Percentiles rank a stretch among this genome's conserved stretches.
Evolutionary conservation across 768 basidiomycete species (phyloP).

Genomic region (Bullera alba): DNA sequence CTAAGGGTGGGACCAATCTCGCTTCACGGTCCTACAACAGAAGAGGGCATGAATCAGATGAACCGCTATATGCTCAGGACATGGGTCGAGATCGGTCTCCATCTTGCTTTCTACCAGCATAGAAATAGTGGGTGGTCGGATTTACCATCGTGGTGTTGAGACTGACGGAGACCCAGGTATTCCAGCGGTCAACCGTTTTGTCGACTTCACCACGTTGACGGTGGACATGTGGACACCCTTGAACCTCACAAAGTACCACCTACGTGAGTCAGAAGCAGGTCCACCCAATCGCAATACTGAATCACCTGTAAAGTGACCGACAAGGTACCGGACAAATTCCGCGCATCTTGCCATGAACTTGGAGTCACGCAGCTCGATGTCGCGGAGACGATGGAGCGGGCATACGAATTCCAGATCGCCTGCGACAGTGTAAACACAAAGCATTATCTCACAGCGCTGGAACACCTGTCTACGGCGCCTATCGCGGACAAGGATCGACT

Average conservation of each 20-base stretch:
- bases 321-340: conserved; percentile 1
- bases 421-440: conserved; percentile 9
- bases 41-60: conserved; percentile 22
- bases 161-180: no score
- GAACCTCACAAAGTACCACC: no score
- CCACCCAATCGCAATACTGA: no score
- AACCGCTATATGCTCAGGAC: conserved; percentile 33
- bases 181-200: no score
- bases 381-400: conserved; percentile 17
- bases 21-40: conserved; percentile 8
- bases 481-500: conserved; percentile 18
- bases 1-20: conserved; percentile 30
- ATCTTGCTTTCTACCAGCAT: conserved; percentile 10
- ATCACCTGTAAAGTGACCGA: no score
- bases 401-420: conserved; percentile 25
- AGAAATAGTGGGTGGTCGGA: conserved; percentile 12
- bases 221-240: no score
- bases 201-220: no score
- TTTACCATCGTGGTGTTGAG: background rate
- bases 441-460: conserved; percentile 23
- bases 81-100: conserved; percentile 32
- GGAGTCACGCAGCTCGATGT: conserved; percentile 20
- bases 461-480: conserved; percentile 12
- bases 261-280: no score
- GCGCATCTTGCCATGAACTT: conserved; percentile 6